These are phyloP conservation scores for Beauveria brongniartii DNA, from an alignment of 2,329 filamentous ascomycete genomes.

Conservation along the genomic window DNA sequence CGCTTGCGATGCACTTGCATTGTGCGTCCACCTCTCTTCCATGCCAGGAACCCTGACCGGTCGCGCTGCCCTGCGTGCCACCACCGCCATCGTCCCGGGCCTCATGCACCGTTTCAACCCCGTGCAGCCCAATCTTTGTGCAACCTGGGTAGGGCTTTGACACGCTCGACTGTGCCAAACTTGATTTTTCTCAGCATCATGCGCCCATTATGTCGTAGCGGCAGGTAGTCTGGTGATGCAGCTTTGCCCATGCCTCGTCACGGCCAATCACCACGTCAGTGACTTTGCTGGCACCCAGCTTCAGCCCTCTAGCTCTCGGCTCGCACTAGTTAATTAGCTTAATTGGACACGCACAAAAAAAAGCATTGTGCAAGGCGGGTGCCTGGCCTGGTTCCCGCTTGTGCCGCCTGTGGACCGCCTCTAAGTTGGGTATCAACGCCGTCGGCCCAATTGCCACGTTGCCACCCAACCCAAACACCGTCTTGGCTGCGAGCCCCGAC, in stretches of 20 bases:
- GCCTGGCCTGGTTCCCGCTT: slow-evolving; percentile 8
- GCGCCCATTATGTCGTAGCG: neutral
- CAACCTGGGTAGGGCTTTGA: neutral
- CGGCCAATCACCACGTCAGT: neutral
- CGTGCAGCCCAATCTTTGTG: neutral
- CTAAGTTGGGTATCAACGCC: slow-evolving; percentile 11
- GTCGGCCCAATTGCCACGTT: slow-evolving; percentile 7
- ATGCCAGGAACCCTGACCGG: neutral
- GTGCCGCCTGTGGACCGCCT: slow-evolving; percentile 6
- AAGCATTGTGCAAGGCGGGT: slow-evolving; percentile 9
- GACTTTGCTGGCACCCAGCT: neutral
- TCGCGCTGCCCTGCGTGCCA: neutral
- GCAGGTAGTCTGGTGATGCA: neutral
- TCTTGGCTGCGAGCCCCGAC: neutral
- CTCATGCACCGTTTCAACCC: neutral
- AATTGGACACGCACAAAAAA: neutral
- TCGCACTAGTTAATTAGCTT: neutral
- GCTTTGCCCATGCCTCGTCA: neutral
- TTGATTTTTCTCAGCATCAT: neutral
- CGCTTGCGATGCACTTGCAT: neutral
- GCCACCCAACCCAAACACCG: slow-evolving; percentile 8
- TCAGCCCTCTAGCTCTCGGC: neutral
- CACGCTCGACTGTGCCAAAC: neutral
- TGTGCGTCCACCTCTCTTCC: neutral
- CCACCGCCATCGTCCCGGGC: neutral